Evolutionary conservation across 2,329 filamentous ascomycete genomes (phyloP), one percentile per base, ranked within the genome.

Genomic region (Colletotrichum sp.): DNA sequence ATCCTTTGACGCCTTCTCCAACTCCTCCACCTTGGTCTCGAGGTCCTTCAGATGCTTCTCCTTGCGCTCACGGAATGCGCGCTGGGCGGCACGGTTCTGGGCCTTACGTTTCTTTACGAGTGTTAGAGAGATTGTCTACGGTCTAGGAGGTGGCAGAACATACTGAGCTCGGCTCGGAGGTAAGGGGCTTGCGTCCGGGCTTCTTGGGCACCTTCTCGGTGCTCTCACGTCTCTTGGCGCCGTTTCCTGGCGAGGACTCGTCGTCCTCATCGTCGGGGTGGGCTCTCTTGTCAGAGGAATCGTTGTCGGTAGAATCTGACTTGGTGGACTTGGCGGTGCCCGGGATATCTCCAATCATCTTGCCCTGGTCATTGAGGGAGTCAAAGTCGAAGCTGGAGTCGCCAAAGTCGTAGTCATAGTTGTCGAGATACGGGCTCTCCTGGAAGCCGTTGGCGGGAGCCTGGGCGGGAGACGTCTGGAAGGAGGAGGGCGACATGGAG

Each of bases 141-240:
- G 18, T 5, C 5, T n/a, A 28, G 10, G 62, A 22, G 10, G 22
- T 28, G 10, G 60, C 26, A 59, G 32, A 28, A 68, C 96, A 88
- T 93, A 99, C 96, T 79, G 96, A 97, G 80, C 95, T 99, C 28
- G 97, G 97, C 85, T 99, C 97, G 26, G 95, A 98, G 64, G 95
- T 99, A 81, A 99, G 89, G 24, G 96, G 97, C 89, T 99, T 99
- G 78, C 97, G 92, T 67, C 97, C 97, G 6, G 97, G 96, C 87
- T 99, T 99, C 92, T 99, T 99, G 28, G 95, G 92, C 59, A 93
- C 90, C 86, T 97, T 98, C 60, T 96, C 95, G 72, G 95, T 93
- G 75, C 93, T 92, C 85, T 98, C 96, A 76, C 95, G 92, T 78
- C 95, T 92, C 88, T 96, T 97, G 75, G 89, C 85, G 18, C 86